Percentiles rank a stretch among this genome's conserved stretches.
Evolutionary conservation across 139 green algal genomes (phyloP).

Genomic region (Limnomonas spitsbergensis): DNA sequence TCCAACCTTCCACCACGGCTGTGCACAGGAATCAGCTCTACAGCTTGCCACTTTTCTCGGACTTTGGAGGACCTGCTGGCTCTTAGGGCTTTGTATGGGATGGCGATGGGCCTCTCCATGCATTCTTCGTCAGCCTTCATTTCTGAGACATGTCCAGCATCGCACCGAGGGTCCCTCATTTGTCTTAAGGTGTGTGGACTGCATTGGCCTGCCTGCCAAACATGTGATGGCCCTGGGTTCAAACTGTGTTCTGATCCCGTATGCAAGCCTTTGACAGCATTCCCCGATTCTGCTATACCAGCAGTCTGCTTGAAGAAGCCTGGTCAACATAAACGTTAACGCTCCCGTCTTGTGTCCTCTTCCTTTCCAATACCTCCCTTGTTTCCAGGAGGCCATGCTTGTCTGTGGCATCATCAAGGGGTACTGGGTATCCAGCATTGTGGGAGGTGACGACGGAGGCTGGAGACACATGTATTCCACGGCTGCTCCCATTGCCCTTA

Average conservation of each 20-base stretch:
- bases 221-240: too few relatives aligned
- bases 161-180: background rate
- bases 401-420: slow-evolving; percentile 4
- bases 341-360: too few relatives aligned
- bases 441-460: background rate
- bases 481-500: background rate
- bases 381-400: slow-evolving; percentile 10
- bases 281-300: too few relatives aligned
- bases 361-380: too few relatives aligned
- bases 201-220: background rate
- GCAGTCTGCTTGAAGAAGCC: too few relatives aligned
- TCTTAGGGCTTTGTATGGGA: background rate
- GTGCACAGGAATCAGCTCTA: background rate
- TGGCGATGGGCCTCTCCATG: background rate
- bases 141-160: background rate
- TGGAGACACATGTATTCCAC: background rate
- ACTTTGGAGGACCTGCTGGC: background rate
- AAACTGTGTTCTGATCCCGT: too few relatives aligned
- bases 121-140: background rate
- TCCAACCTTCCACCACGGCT: too few relatives aligned
- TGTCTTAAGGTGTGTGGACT: background rate
- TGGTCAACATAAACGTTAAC: too few relatives aligned
- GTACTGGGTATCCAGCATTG: background rate
- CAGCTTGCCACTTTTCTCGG: background rate
- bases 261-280: too few relatives aligned